These are phyloP conservation scores for Larix sibirica DNA, from an alignment of 83 land plant genomes.

Conservation along the genomic window DNA sequence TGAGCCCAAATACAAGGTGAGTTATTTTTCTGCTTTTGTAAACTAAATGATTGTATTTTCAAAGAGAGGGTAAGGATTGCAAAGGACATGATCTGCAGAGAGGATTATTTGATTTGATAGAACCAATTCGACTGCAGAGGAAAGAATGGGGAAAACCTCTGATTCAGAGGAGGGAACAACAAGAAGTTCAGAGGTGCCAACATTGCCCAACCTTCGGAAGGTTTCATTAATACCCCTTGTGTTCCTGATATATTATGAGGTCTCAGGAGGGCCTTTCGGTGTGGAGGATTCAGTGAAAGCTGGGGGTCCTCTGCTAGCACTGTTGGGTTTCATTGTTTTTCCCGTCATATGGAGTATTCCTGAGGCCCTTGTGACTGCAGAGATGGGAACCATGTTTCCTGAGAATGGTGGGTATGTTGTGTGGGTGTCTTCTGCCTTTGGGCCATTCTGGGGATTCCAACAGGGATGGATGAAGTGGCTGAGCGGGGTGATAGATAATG, in stretches of 20 bases:
- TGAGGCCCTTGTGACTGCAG: slow-evolving; percentile 86
- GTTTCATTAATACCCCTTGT: slow-evolving; percentile 59
- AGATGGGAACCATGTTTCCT: slow-evolving; percentile 68
- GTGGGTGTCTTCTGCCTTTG: slow-evolving; percentile 78
- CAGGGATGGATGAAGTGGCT: slow-evolving; percentile 80
- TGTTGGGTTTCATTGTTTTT: slow-evolving; percentile 68
- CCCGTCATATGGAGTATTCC: slow-evolving; percentile 85
- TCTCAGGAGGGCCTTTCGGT: slow-evolving; percentile 91
- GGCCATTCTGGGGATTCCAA: slow-evolving; percentile 78
- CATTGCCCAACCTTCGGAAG: slow-evolving; percentile 17
- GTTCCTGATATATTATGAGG: slow-evolving; percentile 74
- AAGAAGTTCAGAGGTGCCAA: too few relatives aligned
- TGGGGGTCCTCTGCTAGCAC: slow-evolving; percentile 74
- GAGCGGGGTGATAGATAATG: slow-evolving; percentile 83
- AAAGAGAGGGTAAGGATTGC: too few relatives aligned
- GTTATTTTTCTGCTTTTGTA: too few relatives aligned
- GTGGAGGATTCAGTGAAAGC: slow-evolving; percentile 71
- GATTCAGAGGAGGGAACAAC: too few relatives aligned
- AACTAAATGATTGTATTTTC: too few relatives aligned
- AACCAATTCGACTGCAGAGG: too few relatives aligned
- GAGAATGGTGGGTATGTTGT: slow-evolving; percentile 84
- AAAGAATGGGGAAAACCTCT: too few relatives aligned
- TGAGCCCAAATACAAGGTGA: too few relatives aligned
- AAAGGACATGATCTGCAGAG: too few relatives aligned
- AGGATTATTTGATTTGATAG: too few relatives aligned